phyloP scores from a whole-genome alignment of 768 basidiomycete genomes.

The Pleurotus giganteus region DNA sequence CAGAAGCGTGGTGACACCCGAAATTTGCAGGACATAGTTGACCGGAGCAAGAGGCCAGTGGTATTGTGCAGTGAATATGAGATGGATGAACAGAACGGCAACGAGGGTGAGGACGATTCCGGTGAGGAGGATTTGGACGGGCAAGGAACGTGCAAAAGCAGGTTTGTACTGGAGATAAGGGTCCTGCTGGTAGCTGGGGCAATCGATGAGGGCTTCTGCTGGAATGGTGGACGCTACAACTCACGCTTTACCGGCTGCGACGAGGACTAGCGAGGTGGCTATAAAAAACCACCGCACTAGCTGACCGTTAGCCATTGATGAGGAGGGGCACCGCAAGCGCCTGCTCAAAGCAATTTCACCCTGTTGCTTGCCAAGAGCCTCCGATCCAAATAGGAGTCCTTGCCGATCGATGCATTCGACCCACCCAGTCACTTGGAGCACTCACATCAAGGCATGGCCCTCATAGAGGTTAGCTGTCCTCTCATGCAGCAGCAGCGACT shows the following conservation, averaged over 20 bases:
- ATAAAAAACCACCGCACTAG: neutral
- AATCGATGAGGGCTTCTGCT: neutral
- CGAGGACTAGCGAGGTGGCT: neutral
- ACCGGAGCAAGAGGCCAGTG: conserved; percentile 92
- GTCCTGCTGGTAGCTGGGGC: conserved; percentile 41
- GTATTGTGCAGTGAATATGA: conserved; percentile 93
- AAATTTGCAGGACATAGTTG: conserved; percentile 89
- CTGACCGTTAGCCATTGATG: neutral
- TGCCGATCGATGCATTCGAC: no score
- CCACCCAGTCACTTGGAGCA: no score
- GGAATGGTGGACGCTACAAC: neutral
- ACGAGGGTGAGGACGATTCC: conserved; percentile 86
- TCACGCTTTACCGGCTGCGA: neutral
- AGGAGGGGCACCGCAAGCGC: neutral
- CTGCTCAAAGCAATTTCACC: neutral
- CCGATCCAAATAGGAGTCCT: neutral
- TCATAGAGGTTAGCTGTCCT: conserved; percentile 47
- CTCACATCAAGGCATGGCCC: conserved; percentile 33
- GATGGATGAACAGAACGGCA: conserved; percentile 83
- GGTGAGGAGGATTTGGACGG: conserved; percentile 84
- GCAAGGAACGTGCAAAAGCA: conserved; percentile 81
- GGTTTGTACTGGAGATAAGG: conserved; percentile 82
- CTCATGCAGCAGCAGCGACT: neutral
- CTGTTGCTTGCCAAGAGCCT: neutral
- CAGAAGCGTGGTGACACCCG: conserved; percentile 78